Evolutionary conservation across 495 filamentous ascomycete species (phyloP).

Genomic region (Lasiosphaeris hirsuta): DNA sequence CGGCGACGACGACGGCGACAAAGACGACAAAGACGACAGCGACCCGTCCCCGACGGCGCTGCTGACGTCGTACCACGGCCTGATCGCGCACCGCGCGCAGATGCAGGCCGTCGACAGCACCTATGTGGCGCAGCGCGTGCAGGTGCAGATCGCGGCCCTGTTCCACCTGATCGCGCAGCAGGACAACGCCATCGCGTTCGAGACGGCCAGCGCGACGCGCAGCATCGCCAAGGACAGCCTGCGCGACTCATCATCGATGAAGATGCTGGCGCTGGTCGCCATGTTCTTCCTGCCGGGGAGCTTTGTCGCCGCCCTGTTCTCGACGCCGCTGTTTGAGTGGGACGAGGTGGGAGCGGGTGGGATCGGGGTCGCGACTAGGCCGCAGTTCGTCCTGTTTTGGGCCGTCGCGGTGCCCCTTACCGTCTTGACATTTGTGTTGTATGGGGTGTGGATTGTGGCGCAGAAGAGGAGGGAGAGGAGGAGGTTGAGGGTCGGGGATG

Average conservation of each 20-base stretch:
- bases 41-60: not conserved
- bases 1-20: not conserved
- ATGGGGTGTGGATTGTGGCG: slow-evolving; percentile 25
- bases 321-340: slow-evolving; percentile 28
- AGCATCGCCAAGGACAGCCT: slow-evolving; percentile 42
- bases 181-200: slow-evolving; percentile 30
- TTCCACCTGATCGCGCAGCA: slow-evolving; percentile 33
- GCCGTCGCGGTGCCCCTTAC: slow-evolving; percentile 28
- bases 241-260: slow-evolving; percentile 50
- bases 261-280: slow-evolving; percentile 50
- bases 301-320: slow-evolving; percentile 41
- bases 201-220: slow-evolving; percentile 25
- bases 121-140: slow-evolving; percentile 29
- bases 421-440: slow-evolving; percentile 22
- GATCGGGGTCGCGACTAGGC: slow-evolving; percentile 18
- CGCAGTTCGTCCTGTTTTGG: slow-evolving; percentile 31
- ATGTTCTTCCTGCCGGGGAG: slow-evolving; percentile 55
- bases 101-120: slow-evolving; percentile 31
- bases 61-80: not conserved
- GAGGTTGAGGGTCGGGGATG: slow-evolving; percentile 2
- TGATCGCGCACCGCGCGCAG: slow-evolving; percentile 19
- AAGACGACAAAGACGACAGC: not conserved
- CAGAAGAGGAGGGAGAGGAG: slow-evolving; percentile 16
- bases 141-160: slow-evolving; percentile 30
- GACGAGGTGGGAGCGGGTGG: slow-evolving; percentile 5